Base-by-base conservation (phyloP, 257 asterid genomes). In the Primulina tabacum region DNA sequence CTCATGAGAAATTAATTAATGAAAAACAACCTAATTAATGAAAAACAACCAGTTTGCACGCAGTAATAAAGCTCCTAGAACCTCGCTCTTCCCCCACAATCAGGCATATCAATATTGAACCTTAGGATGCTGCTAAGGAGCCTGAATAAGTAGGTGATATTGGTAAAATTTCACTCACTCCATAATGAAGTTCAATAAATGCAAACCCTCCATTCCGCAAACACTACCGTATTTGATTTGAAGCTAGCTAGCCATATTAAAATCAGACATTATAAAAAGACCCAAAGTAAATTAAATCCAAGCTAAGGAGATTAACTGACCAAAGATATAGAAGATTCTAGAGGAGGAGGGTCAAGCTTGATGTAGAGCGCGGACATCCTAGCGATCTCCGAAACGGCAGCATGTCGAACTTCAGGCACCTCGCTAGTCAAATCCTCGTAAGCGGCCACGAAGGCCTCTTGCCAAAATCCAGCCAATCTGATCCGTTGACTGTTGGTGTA, bases 381-480 rank as follows among this genome's bases (percentile, higher is more conserved):
- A 21, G 96, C 98, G 56, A 92, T 92, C 90, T 92, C 98, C 14
- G 88, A 78, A 60, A 92, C 79, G 21, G 98, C 91, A 8, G 80
- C 85, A 69, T 86, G 88, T 61, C 83, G 79, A 38, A 85, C 90
- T 65, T 83, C 85, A 58, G 86, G 75, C 61, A 73, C 82, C 47
- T 90, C 97, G 73, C 90, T 87, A 56, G 86, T 83, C 90, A 92
- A 84, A 71, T 84, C 90, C 83, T 90, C 98, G 24, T 84, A 90
- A 5, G 98, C 97, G 18, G 97, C 95, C 73, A 86, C 95, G 74
- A 92, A 90, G 5, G 98, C 96, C 55, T 90, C 87, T 82, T 87
- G 95, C 98, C 97, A 92, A 76, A 90, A 92, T 33, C 85, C 84
- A 3, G 79, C 75, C 84, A 90, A 76, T 75, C 83, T 88, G 78